phyloP scores from a whole-genome alignment of 441 rosid genomes.

The Pelargonium myrrhifolium region DNA sequence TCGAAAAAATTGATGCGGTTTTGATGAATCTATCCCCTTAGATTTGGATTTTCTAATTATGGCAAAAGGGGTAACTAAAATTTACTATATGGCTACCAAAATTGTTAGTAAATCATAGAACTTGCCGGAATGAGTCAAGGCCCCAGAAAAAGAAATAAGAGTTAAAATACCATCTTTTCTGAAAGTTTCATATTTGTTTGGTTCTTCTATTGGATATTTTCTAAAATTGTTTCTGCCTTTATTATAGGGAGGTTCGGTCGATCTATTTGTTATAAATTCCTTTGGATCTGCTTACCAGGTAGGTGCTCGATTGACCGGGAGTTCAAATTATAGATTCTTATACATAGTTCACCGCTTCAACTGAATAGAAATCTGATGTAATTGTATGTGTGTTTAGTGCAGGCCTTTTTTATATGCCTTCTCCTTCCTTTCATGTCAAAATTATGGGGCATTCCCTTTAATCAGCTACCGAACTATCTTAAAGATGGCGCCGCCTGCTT shows the following conservation, averaged over 20 bases:
- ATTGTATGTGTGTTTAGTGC: constrained; percentile 21
- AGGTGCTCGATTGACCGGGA: constrained; percentile 24
- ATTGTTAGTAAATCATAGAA: too few species aligned
- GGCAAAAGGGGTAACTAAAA: too few species aligned
- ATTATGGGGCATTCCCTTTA: constrained; percentile 86
- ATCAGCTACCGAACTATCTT: constrained; percentile 72
- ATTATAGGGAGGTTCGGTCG: constrained; percentile 74
- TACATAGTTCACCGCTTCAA: too few species aligned
- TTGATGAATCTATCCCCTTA: too few species aligned
- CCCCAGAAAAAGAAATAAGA: too few species aligned
- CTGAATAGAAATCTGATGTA: constrained; percentile 16
- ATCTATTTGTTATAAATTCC: constrained; percentile 81
- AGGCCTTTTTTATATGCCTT: constrained; percentile 70
- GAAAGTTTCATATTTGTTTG: background rate
- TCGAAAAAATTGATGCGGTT: background rate
- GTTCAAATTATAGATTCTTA: constrained; percentile 9
- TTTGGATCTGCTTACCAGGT: constrained; percentile 86
- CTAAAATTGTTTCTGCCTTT: constrained; percentile 15
- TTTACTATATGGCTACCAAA: too few species aligned
- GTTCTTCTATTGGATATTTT: constrained; percentile 7
- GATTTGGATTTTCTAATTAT: too few species aligned
- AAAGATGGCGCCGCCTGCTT: constrained; percentile 88
- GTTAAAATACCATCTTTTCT: too few species aligned
- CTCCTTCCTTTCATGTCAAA: constrained; percentile 89
- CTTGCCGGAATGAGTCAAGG: too few species aligned